Evolutionary conservation across 2,329 filamentous ascomycete genomes (phyloP), one percentile per base, ranked within the genome.

Genomic region (Aspergillus sp.): DNA sequence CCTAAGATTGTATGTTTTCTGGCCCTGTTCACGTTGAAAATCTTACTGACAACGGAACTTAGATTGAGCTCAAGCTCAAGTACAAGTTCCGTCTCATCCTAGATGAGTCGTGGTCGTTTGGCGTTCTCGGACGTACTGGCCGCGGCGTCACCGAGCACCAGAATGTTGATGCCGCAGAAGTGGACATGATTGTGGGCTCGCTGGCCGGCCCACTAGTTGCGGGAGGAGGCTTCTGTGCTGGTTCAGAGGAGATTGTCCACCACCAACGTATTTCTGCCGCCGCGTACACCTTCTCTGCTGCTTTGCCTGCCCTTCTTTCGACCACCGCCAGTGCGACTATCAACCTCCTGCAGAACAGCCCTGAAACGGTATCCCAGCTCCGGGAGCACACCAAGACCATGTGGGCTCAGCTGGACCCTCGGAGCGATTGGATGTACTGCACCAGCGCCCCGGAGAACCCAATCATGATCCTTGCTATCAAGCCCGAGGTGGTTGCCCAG

Each of bases 1-100:
- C 93, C 92, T 2, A 92, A 87, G 68, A 83, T 99, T 63, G 89
- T 91, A 75, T 69, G 83, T 35, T 32, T 47, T n/a, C 22, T 30
- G 26, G 10, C 8, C 26, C 26, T 8, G 26, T 6, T 22, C 22
- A 7, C 8, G 26, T 11, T 9, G 26, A 8, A 8, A 30, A 30
- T 9, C 26, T 30, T 11, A 30, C 26, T 30, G 26, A 30, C 26
- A 30, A 30, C 10, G 10, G 10, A 30, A 30, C 1, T 8, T 10
- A 90, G 87, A 80, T 97, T 58, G 93, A 96, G 69, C 80, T 99
- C 61, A 96, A 96, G 75, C 85, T 92, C 61, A 89, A 88, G 71
- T 96, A 97, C 82, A 99, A 96, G 76, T 99, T 97, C 78, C 90
- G 94, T 64, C 83, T 99, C 51, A 95, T 97, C 60, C 85, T 99